Base-by-base conservation (phyloP, 495 filamentous ascomycete species). In the Tricharina praecox region DNA sequence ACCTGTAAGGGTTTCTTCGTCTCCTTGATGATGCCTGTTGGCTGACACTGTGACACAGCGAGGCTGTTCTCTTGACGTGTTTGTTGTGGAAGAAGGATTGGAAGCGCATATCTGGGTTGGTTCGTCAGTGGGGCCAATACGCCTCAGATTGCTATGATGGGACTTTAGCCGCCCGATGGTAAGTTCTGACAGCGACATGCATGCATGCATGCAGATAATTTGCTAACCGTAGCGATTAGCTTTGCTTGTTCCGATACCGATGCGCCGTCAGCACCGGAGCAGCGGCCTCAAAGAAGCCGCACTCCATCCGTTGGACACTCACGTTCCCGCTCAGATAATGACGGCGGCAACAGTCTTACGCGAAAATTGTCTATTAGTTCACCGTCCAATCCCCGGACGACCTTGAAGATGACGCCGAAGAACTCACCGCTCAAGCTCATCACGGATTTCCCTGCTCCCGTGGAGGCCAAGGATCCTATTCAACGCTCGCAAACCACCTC, bases 71-170 rank as follows among this genome's bases (percentile, higher is more conserved):
- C 10, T 56, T 64, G 32, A 50, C 60, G 15, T 60, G 55, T 60
- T 64, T 45, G 41, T 53, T 61, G 16, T 61, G 58, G 58, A 61
- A 58, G 45, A 61, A 50, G 1, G 86, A 94, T 43, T 97, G 90
- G 92, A 81, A 87, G 57, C 76, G 85, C 24, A 83, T 90, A 61
- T 79, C 81, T 34, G 77, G 82, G 54, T 71, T 97, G 35, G 76
- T 96, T 48, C 75, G 82, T 53, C 84, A 88, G 64, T 97, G 92
- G 90, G 90, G 90, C 52, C 90, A 96, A 56, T 77, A 79, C 63
- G 85, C 88, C 40, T 77, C 94, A 3, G 76, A 82, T 35, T 79
- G 88, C 53, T 78, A 80, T 16, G 82, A 96, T 54, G 79, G 87
- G 47, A 78, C 88, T 53, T 72, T 97, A 33, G 90, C 90, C 23